Evolutionary conservation across 768 basidiomycete species (phyloP).

Genomic region (Russula emetica): DNA sequence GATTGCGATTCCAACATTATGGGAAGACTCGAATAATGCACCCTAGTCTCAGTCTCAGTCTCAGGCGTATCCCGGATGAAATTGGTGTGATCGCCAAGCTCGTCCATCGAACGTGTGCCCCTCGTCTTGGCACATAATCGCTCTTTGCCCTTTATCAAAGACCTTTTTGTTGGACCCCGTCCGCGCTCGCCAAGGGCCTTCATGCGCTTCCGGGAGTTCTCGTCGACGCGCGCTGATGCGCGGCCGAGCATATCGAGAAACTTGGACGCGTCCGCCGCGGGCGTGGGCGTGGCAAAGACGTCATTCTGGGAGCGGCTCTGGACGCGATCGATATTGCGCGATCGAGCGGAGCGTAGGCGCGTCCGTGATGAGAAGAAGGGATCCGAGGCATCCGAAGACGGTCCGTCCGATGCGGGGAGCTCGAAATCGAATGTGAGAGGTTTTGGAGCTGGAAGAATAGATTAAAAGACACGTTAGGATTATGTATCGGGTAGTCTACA

Average conservation of each 20-base stretch:
- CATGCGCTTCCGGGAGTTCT: conserved; percentile 24
- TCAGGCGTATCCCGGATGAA: neutral
- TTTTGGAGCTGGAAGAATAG: conserved; percentile 4
- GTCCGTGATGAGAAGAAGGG: conserved; percentile 4
- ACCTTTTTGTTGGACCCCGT: neutral
- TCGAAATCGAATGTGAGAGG: conserved; percentile 22
- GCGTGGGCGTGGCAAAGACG: neutral
- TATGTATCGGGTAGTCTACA: too few species aligned
- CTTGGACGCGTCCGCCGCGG: conserved; percentile 10
- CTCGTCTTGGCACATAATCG: neutral
- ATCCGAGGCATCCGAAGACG: conserved; percentile 7
- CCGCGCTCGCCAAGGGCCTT: neutral
- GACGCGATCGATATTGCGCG: neutral
- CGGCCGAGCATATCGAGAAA: conserved; percentile 22
- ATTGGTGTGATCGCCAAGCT: conserved; percentile 6
- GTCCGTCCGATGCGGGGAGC: conserved; percentile 8
- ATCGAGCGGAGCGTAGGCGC: conserved; percentile 1
- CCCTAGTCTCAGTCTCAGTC: neutral
- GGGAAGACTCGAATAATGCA: conserved; percentile 16
- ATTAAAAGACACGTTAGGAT: neutral
- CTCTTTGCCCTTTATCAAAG: conserved; percentile 8
- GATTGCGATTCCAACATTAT: conserved; percentile 1
- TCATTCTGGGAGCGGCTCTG: conserved; percentile 17
- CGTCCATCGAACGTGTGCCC: conserved; percentile 9
- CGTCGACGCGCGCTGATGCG: conserved; percentile 20